Evolutionary conservation across 345 rosid genomes (phyloP).

Genomic region (Camelina neglecta): DNA sequence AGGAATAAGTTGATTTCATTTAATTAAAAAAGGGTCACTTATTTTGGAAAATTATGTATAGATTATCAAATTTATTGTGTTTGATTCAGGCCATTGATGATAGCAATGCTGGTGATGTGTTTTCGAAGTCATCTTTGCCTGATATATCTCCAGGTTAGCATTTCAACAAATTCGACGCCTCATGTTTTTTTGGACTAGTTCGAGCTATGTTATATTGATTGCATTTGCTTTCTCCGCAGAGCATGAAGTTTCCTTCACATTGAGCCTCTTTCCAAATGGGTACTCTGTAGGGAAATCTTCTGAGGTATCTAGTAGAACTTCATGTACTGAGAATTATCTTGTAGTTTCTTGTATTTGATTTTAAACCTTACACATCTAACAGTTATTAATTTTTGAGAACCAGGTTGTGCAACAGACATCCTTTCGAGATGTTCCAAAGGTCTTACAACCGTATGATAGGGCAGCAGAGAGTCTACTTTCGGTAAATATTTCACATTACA

Average conservation of each 20-base stretch:
- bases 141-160: slow-evolving; percentile 53
- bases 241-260: slow-evolving; percentile 72
- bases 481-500: slow-evolving; percentile 51
- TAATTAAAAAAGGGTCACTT: background rate
- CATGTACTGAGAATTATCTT: slow-evolving; percentile 7
- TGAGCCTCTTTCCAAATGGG: slow-evolving; percentile 80
- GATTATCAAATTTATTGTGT: background rate
- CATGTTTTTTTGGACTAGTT: slow-evolving; percentile 19
- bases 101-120: slow-evolving; percentile 42
- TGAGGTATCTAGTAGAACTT: slow-evolving; percentile 60
- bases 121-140: slow-evolving; percentile 43
- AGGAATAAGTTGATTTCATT: slow-evolving; percentile 1
- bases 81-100: slow-evolving; percentile 52
- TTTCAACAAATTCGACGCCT: slow-evolving; percentile 23
- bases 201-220: slow-evolving; percentile 1
- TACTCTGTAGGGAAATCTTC: slow-evolving; percentile 74
- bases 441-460: slow-evolving; percentile 81
- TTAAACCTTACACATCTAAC: background rate
- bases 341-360: slow-evolving; percentile 7
- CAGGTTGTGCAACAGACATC: slow-evolving; percentile 52
- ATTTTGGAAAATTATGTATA: background rate
- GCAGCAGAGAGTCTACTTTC: slow-evolving; percentile 83
- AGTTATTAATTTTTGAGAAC: slow-evolving; percentile 45
- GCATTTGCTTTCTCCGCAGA: slow-evolving; percentile 51
- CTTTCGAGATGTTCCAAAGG: slow-evolving; percentile 66